Conservation (phyloP, 2,329 filamentous ascomycete genomes). For the Pseudogymnoascus pannorum region DNA sequence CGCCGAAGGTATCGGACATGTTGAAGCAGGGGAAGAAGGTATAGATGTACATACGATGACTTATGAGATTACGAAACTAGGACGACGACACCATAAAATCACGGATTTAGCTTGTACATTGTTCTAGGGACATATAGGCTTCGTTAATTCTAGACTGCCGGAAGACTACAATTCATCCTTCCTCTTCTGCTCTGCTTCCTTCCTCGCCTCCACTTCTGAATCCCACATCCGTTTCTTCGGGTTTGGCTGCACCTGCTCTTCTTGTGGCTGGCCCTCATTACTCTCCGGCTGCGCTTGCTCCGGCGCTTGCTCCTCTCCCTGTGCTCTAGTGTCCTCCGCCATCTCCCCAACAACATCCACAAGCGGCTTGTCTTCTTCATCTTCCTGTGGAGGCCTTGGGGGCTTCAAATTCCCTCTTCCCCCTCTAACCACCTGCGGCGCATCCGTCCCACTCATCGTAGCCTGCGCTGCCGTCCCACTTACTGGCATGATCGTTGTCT, state of each 20-base stretch:
- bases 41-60: constrained; percentile 22
- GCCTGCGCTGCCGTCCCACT: constrained; percentile 9
- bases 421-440: constrained; percentile 17
- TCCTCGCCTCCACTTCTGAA: constrained; percentile 35
- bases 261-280: constrained; percentile 6
- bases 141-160: neutral
- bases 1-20: constrained; percentile 82
- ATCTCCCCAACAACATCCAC: constrained; percentile 49
- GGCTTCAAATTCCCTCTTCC: constrained; percentile 26
- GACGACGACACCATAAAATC: neutral
- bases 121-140: neutral
- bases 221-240: constrained; percentile 58
- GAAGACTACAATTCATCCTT: constrained; percentile 10
- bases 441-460: constrained; percentile 16
- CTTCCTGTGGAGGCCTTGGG: constrained; percentile 33
- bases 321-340: constrained; percentile 33
- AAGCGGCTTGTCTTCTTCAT: constrained; percentile 36
- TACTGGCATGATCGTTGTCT: neutral
- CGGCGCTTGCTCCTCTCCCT: constrained; percentile 9
- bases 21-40: constrained; percentile 55
- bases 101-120: neutral
- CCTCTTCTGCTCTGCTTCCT: constrained; percentile 11
- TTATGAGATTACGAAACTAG: constrained; percentile 1
- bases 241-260: constrained; percentile 37
- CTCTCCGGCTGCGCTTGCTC: constrained; percentile 9